These are phyloP conservation scores for Tephrocybe rancida DNA, from an alignment of 768 basidiomycete genomes.

Conservation along the genomic window DNA sequence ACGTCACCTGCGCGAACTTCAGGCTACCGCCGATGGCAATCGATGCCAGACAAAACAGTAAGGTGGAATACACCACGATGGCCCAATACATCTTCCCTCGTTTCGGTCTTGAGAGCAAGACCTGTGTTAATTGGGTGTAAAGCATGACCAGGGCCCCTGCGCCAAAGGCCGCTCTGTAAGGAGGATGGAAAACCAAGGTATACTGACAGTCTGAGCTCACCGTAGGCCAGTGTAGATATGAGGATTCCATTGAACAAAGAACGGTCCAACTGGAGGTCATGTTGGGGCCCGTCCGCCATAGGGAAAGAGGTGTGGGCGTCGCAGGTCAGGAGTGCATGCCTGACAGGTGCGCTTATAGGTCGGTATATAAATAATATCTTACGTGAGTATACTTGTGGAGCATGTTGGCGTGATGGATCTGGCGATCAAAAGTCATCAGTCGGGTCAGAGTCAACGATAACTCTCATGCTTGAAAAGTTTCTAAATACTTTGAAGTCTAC, in stretches of 20 bases:
- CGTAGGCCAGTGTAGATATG: constrained; percentile 20
- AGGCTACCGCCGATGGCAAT: constrained; percentile 20
- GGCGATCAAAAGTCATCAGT: constrained; percentile 13
- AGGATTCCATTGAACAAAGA: constrained; percentile 18
- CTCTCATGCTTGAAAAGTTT: too few species aligned
- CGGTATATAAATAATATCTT: constrained; percentile 7
- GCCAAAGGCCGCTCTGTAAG: not conserved
- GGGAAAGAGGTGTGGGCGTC: constrained; percentile 9
- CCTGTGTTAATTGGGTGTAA: constrained; percentile 22
- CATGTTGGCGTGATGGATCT: constrained; percentile 18
- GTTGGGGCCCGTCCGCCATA: constrained; percentile 7
- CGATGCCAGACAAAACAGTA: constrained; percentile 19
- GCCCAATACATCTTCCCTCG: constrained; percentile 21
- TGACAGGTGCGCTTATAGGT: constrained; percentile 5
- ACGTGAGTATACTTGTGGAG: constrained; percentile 7
- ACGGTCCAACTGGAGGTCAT: constrained; percentile 6
- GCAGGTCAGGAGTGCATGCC: constrained; percentile 14
- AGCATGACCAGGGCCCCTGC: constrained; percentile 23
- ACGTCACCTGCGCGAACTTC: constrained; percentile 19
- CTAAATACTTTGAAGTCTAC: too few species aligned
- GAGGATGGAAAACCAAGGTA: not conserved
- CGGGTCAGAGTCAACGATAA: not conserved
- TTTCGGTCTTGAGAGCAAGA: constrained; percentile 22
- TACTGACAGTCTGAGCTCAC: constrained; percentile 11
- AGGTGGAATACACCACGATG: constrained; percentile 19